phyloP scores from a whole-genome alignment of 2,329 filamentous ascomycete species.

The Alternaria sp. region DNA sequence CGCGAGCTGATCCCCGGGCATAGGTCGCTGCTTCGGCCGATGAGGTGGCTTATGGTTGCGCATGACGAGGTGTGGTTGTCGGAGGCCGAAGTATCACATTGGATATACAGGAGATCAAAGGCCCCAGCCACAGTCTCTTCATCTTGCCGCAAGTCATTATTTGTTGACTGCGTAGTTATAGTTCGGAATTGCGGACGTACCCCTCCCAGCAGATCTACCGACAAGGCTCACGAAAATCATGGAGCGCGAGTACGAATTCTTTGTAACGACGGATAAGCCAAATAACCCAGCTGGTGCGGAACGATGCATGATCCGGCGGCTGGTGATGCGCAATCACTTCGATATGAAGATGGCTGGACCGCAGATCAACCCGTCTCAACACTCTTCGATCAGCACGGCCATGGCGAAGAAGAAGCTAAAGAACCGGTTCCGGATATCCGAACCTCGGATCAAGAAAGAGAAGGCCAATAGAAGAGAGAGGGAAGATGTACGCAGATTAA shows the following conservation, averaged over 20 bases:
- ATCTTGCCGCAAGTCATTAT: background rate
- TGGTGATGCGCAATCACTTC: slow-evolving; percentile 40
- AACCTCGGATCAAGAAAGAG: background rate
- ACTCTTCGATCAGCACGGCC: slow-evolving; percentile 28
- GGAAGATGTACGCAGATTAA: background rate
- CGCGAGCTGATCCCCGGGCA: background rate
- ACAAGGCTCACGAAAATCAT: background rate
- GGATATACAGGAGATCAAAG: background rate
- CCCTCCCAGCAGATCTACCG: background rate
- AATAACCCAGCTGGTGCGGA: slow-evolving; percentile 28
- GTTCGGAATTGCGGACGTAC: background rate
- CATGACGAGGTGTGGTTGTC: background rate
- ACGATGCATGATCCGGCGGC: slow-evolving; percentile 28
- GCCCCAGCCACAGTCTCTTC: background rate
- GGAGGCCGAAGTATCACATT: background rate
- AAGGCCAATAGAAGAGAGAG: background rate
- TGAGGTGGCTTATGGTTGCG: background rate
- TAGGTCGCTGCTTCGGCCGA: background rate
- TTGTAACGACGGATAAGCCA: slow-evolving; percentile 32
- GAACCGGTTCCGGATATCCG: slow-evolving; percentile 27
- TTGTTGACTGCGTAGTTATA: too few species aligned
- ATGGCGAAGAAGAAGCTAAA: slow-evolving; percentile 28
- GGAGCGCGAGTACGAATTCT: slow-evolving; percentile 35
- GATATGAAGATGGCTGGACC: slow-evolving; percentile 18
- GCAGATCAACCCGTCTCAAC: slow-evolving; percentile 13